Base-by-base conservation (phyloP, 1,284 basidiomycete genomes). In the Lignosus rhinocerotis region DNA sequence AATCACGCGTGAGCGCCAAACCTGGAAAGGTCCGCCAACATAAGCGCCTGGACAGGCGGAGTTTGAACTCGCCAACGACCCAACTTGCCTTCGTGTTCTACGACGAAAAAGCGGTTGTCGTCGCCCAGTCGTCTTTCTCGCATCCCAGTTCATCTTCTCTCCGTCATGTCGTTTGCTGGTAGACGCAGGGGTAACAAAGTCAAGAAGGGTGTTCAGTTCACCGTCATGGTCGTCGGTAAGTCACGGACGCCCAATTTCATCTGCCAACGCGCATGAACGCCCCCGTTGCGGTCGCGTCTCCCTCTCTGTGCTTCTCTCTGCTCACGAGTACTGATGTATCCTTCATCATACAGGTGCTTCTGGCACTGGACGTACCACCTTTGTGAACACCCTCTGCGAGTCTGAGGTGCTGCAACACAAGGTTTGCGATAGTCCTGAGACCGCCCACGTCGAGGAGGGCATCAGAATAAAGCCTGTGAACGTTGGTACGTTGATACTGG, bases 321-420 rank as follows among this genome's bases (percentile, higher is more conserved):
- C 45, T 12, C 36, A 12, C 53, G 51, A 17, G 19, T 56, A 25
- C 58, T 63, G 55, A 59, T 52, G n/a, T 25, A 49, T 30, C 53
- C n/a, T 10, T 21, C 43, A 61, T 45, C 62, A 53, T 55, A 41
- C 66, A 94, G 96, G 95, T 80, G 92, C 94, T 56, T 96, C 94
- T 73, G 96, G 96, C 51, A 95, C 94, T 58, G 96, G 96, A 56
- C 92, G 95, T 59, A 98, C 96, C 59, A 98, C 96, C 53, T 98
- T 98, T 72, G 94, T 98, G 72, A 98, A 98, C 81, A 98, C 95
- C 43, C 90, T 98, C 52, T 96, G 94, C 80, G 96, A 97, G 79
- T 91, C 92, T 41, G 91, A 94, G 70, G 92, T 96, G 41, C 79
- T 96, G 52, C 73, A 82, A 16, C 92, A 96, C 80, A 96, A 96